Conservation (phyloP, 345 rosid species). For the Gossypium longicalyx region DNA sequence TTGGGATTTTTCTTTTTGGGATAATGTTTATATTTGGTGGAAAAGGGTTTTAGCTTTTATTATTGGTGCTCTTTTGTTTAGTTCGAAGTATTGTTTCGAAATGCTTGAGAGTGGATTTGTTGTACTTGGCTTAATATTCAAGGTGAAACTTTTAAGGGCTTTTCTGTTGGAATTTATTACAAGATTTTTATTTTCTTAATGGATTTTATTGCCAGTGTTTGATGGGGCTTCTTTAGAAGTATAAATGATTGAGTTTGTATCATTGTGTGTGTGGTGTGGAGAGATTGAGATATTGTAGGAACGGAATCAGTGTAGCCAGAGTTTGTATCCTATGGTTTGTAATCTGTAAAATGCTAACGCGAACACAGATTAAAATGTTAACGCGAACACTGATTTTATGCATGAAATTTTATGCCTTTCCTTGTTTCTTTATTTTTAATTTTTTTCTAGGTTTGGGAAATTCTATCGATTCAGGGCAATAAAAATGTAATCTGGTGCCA, state of each 20-base stretch:
- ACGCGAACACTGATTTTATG: no score
- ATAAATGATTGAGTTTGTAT: background rate
- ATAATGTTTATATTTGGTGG: background rate
- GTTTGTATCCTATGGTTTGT: background rate
- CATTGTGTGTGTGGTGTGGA: background rate
- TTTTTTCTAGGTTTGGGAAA: no score
- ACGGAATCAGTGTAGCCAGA: background rate
- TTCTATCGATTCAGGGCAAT: no score
- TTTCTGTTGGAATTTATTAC: background rate
- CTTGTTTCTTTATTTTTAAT: no score
- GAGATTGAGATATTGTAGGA: background rate
- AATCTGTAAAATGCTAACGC: background rate
- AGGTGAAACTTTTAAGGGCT: background rate
- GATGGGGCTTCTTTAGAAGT: background rate
- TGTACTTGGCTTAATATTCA: background rate
- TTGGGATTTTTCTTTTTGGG: background rate
- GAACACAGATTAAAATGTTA: background rate
- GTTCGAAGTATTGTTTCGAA: background rate
- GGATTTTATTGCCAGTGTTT: background rate
- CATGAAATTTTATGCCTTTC: no score
- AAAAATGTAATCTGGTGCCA: no score
- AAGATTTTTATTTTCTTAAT: background rate
- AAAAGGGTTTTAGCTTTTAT: slow-evolving; percentile 10
- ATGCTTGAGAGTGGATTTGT: background rate
- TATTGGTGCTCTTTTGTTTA: background rate